phyloP scores from a whole-genome alignment of 352 stramenopile species.

The Globisporangium apiculatum region DNA sequence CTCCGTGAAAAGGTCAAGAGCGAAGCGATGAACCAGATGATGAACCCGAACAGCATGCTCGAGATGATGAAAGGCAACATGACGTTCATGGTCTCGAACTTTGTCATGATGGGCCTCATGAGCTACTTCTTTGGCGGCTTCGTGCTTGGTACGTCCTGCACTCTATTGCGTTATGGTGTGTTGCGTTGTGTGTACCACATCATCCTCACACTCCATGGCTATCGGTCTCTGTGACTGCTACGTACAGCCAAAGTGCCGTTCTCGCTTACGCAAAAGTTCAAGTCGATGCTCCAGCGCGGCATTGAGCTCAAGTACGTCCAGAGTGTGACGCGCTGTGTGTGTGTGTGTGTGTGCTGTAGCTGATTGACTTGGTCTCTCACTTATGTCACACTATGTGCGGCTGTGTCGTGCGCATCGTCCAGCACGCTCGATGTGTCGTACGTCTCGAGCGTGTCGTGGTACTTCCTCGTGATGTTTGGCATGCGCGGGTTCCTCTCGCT shows the following conservation, averaged over 20 bases:
- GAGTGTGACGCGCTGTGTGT: background rate
- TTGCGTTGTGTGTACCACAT: background rate
- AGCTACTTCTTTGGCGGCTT: conserved; percentile 98
- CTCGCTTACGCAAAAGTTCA: conserved; percentile 96
- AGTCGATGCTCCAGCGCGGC: conserved; percentile 96
- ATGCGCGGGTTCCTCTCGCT: conserved; percentile 95
- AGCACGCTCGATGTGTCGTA: conserved; percentile 97
- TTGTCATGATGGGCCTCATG: conserved; percentile 99
- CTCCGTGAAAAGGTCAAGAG: conserved; percentile 87
- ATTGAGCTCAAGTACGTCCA: conserved; percentile 88
- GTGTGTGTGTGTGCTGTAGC: background rate
- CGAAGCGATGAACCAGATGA: conserved; percentile 91
- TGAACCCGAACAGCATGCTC: conserved; percentile 95
- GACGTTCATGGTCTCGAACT: conserved; percentile 98
- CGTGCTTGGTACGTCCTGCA: conserved; percentile 75
- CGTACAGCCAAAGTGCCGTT: conserved; percentile 95
- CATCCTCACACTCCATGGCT: background rate
- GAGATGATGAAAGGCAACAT: conserved; percentile 99
- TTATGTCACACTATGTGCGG: background rate
- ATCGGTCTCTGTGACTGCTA: no score
- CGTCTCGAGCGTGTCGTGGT: conserved; percentile 96
- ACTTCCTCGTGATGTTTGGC: conserved; percentile 99
- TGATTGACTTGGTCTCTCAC: background rate
- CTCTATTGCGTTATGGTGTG: background rate
- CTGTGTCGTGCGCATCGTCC: background rate